Conservation (phyloP, 1,284 basidiomycete genomes). For the Mycosarcoma maydis region DNA sequence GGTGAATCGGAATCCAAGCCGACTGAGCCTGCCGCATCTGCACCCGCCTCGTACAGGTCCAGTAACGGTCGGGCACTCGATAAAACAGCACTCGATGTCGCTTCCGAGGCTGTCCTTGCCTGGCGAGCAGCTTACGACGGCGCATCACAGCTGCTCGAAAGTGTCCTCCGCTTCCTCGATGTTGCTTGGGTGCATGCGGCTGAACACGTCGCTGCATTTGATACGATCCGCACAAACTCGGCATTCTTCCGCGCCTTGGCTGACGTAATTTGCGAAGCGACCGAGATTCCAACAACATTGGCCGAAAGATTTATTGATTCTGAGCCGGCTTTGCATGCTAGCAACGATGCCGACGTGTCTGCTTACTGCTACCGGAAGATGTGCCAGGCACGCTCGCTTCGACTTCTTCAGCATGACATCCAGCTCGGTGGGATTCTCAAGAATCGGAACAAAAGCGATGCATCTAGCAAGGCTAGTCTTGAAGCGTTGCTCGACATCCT, state of each 20-base stretch:
- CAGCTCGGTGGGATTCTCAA: constrained; percentile 57
- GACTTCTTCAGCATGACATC: constrained; percentile 70
- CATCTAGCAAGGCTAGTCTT: constrained; percentile 69
- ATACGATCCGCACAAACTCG: constrained; percentile 72
- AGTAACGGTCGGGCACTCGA: constrained; percentile 36
- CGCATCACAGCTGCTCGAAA: constrained; percentile 76
- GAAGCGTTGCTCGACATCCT: constrained; percentile 73
- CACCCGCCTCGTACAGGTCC: constrained; percentile 14
- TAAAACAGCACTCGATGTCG: constrained; percentile 68
- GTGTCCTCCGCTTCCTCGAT: constrained; percentile 80
- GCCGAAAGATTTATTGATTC: constrained; percentile 28
- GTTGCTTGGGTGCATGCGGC: constrained; percentile 83
- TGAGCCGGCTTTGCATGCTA: constrained; percentile 51
- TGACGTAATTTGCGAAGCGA: constrained; percentile 74
- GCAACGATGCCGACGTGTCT: constrained; percentile 69
- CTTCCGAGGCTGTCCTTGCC: constrained; percentile 74
- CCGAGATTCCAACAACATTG: constrained; percentile 69
- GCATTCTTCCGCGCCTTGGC: constrained; percentile 76
- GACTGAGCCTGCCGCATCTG: constrained; percentile 20
- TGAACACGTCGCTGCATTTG: constrained; percentile 76
- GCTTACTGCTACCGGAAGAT: constrained; percentile 74
- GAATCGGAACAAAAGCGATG: constrained; percentile 66
- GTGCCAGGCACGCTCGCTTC: constrained; percentile 79
- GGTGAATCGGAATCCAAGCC: constrained; percentile 55
- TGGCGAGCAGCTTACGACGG: constrained; percentile 73